Evolutionary conservation across 495 filamentous ascomycete species (phyloP).

Genomic region (Xylaria longipes): DNA sequence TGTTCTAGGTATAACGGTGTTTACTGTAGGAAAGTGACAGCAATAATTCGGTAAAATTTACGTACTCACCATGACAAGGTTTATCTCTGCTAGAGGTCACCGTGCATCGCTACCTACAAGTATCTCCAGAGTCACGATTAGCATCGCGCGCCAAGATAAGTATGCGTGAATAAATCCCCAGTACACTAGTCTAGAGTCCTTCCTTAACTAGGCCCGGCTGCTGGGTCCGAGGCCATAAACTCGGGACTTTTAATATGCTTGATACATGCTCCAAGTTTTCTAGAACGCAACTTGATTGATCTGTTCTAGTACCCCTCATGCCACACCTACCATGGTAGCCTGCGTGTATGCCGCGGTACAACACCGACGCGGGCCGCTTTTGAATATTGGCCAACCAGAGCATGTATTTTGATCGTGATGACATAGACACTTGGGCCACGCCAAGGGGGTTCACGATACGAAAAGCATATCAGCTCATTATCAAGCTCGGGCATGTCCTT

Average conservation of each 20-base stretch:
- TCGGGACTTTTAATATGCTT: neutral
- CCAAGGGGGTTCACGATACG: neutral
- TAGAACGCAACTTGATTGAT: neutral
- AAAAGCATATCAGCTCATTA: neutral
- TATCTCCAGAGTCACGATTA: neutral
- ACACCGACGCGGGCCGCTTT: no score
- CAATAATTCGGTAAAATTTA: neutral
- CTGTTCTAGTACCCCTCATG: neutral
- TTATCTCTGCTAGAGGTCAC: constrained; percentile 1
- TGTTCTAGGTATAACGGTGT: neutral
- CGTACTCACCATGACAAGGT: neutral
- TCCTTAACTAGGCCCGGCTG: neutral
- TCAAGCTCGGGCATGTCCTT: neutral
- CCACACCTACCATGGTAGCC: neutral
- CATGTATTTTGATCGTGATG: neutral
- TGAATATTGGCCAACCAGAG: neutral
- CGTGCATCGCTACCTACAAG: neutral
- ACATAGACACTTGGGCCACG: neutral
- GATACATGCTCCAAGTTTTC: neutral
- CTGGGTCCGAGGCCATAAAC: neutral
- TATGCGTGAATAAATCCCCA: neutral
- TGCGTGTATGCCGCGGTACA: no score
- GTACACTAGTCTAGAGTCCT: no score
- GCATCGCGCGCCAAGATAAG: neutral
- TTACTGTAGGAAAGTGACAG: neutral